phyloP scores from a whole-genome alignment of 164 flowering plant genomes.

The Euptelea pleiosperma region DNA sequence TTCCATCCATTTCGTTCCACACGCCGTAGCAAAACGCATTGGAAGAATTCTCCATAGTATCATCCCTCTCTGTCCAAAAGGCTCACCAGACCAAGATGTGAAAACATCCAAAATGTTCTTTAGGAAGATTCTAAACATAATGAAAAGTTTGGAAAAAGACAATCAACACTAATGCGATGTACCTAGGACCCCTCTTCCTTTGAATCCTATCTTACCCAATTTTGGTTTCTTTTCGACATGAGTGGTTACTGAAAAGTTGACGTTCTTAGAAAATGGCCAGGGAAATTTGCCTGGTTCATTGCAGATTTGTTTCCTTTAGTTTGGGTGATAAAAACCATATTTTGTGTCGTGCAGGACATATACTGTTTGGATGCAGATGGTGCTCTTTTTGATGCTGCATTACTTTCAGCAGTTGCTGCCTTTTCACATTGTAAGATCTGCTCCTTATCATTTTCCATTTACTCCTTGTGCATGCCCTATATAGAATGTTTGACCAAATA shows the following conservation, averaged over 20 bases:
- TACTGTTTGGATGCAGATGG: constrained; percentile 99
- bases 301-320: not conserved
- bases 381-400: constrained; percentile 89
- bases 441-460: not conserved
- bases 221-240: too few relatives aligned
- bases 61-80: too few relatives aligned
- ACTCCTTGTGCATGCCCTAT: too few relatives aligned
- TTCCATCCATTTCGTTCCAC: too few relatives aligned
- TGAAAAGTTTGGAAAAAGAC: too few relatives aligned
- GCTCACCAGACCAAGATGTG: too few relatives aligned
- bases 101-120: too few relatives aligned
- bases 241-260: not conserved
- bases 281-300: not conserved
- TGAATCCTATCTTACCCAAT: not conserved
- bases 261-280: not conserved
- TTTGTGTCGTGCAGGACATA: constrained; percentile 59
- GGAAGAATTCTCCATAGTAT: too few relatives aligned
- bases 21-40: too few relatives aligned
- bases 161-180: too few relatives aligned
- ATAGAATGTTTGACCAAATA: not conserved
- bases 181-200: too few relatives aligned
- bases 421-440: constrained; percentile 69
- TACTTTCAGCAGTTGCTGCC: constrained; percentile 88
- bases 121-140: too few relatives aligned
- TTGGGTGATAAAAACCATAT: constrained; percentile 6